Percentiles rank a stretch among this genome's conserved stretches.
Evolutionary conservation across 2,329 filamentous ascomycete genomes (phyloP).

Genomic region (Magnaporthales sp.): DNA sequence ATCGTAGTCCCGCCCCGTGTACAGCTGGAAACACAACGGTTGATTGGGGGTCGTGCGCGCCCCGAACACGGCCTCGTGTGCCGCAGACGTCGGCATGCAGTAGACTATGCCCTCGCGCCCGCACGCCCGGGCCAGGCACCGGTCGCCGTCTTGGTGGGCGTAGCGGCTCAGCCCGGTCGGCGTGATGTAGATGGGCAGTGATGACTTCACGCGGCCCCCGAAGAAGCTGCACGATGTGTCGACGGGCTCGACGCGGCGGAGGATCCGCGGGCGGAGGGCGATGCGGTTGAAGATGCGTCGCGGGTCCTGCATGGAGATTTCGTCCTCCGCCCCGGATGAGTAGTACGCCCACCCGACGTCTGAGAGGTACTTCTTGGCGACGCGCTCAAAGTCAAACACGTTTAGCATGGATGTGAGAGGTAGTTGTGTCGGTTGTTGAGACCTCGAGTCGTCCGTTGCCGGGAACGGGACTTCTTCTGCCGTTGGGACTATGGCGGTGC

Average conservation of each 20-base stretch:
- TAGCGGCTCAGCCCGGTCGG: slow-evolving; percentile 10
- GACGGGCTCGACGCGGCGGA: slow-evolving; percentile 31
- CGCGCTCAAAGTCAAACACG: slow-evolving; percentile 38
- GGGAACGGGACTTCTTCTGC: neutral
- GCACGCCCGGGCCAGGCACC: slow-evolving; percentile 8
- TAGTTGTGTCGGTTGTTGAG: neutral
- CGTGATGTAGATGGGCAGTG: slow-evolving; percentile 11
- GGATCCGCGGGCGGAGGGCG: slow-evolving; percentile 39
- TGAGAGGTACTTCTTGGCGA: slow-evolving; percentile 33
- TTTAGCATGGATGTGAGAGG: slow-evolving; percentile 12
- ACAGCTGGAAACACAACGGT: slow-evolving; percentile 11
- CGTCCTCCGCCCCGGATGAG: slow-evolving; percentile 42
- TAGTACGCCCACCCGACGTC: slow-evolving; percentile 47
- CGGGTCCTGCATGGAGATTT: slow-evolving; percentile 39
- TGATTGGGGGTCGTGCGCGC: slow-evolving; percentile 4
- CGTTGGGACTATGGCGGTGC: neutral
- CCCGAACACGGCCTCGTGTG: slow-evolving; percentile 5
- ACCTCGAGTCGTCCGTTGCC: no score
- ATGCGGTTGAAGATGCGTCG: slow-evolving; percentile 36
- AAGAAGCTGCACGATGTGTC: slow-evolving; percentile 9
- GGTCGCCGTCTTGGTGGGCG: slow-evolving; percentile 8
- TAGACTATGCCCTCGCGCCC: slow-evolving; percentile 11
- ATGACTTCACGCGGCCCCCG: slow-evolving; percentile 8
- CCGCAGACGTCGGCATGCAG: slow-evolving; percentile 9
- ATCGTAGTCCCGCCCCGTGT: slow-evolving; percentile 5